phyloP scores from a whole-genome alignment of 352 stramenopile species.

The Globisporangium camurandrum region DNA sequence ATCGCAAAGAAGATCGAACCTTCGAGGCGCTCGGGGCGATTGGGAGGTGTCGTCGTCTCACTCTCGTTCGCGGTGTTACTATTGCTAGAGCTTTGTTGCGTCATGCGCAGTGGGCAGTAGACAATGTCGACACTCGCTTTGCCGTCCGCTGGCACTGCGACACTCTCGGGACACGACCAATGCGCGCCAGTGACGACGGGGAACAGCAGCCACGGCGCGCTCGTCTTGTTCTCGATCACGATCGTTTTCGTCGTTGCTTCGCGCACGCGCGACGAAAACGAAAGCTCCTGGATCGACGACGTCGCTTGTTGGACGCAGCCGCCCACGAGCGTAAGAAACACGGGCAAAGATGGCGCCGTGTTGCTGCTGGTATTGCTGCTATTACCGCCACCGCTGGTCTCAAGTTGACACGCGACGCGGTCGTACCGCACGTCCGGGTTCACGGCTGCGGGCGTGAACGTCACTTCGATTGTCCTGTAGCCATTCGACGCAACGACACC shows the following conservation, averaged over 20 bases:
- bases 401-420: constrained; percentile 60
- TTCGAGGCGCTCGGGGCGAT: constrained; percentile 43
- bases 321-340: constrained; percentile 73
- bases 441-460: constrained; percentile 74
- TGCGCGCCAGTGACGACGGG: constrained; percentile 84
- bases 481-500: constrained; percentile 78
- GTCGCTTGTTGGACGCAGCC: constrained; percentile 82
- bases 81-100: constrained; percentile 7
- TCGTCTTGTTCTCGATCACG: constrained; percentile 75
- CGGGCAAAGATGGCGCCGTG: too few relatives aligned
- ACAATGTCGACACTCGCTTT: constrained; percentile 53
- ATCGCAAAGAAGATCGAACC: constrained; percentile 88
- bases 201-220: constrained; percentile 78
- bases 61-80: constrained; percentile 14
- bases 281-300: constrained; percentile 83
- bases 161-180: constrained; percentile 78
- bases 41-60: too few relatives aligned
- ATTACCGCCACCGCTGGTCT: constrained; percentile 36
- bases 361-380: too few relatives aligned
- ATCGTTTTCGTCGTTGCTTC: constrained; percentile 51
- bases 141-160: constrained; percentile 70
- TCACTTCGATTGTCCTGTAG: constrained; percentile 87
- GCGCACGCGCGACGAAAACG: constrained; percentile 82
- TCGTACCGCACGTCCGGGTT: constrained; percentile 88
- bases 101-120: constrained; percentile 88